Evolutionary conservation across 768 basidiomycete genomes (phyloP).

Genomic region (Cubamyces sp.): DNA sequence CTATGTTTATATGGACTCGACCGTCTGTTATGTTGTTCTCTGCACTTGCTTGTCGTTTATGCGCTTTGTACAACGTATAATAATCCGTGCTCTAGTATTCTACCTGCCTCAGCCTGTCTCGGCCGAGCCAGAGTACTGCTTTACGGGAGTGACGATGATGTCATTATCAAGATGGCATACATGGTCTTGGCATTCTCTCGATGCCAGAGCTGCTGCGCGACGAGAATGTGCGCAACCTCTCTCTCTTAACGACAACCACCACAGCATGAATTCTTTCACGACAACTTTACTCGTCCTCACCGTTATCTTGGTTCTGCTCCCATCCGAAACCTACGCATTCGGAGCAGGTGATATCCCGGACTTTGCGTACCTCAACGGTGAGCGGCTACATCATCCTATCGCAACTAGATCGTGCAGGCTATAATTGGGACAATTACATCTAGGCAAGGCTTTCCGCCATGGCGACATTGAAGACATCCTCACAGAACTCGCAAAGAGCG

Average conservation of each 20-base stretch:
- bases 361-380: constrained; percentile 68
- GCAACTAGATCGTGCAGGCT: background rate
- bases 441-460: constrained; percentile 75
- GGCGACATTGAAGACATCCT: constrained; percentile 77
- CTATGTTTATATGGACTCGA: constrained; percentile 24
- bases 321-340: constrained; percentile 52
- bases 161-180: constrained; percentile 24
- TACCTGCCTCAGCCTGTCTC: background rate
- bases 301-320: constrained; percentile 43
- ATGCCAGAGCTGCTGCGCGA: constrained; percentile 1
- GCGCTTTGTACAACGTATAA: constrained; percentile 21
- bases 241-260: constrained; percentile 23
- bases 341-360: constrained; percentile 74
- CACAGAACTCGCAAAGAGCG: constrained; percentile 59
- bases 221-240: background rate
- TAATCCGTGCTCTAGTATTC: constrained; percentile 9
- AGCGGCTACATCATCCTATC: constrained; percentile 24
- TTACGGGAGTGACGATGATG: constrained; percentile 9
- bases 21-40: constrained; percentile 21
- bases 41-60: constrained; percentile 22
- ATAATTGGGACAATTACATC: constrained; percentile 4
- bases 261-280: constrained; percentile 27
- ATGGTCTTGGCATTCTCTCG: constrained; percentile 19
- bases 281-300: constrained; percentile 33
- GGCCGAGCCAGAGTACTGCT: background rate